Conservation (phyloP, 441 rosid genomes). For the Pelargonium cotyledonis region DNA sequence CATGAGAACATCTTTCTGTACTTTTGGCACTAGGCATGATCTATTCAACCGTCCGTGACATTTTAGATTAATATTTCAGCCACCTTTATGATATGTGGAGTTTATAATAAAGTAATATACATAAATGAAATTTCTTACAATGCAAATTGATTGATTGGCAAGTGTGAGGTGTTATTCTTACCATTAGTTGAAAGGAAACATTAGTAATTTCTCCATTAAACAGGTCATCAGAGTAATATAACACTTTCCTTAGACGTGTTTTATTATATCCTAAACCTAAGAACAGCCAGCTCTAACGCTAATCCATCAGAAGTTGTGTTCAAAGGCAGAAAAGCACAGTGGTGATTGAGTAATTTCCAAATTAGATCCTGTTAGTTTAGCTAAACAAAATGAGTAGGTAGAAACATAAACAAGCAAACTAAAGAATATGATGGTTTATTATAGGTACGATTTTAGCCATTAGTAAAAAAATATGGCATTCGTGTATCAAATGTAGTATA, state of each 20-base stretch:
- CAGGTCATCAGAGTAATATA: not conserved
- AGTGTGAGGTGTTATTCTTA: not conserved
- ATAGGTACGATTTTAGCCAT: too few species aligned
- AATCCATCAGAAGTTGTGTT: not conserved
- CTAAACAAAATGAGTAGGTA: not conserved
- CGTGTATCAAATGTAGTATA: slow-evolving; percentile 2
- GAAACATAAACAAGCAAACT: not conserved
- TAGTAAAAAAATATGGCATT: not conserved
- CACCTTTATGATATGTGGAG: not conserved
- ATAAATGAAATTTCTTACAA: not conserved
- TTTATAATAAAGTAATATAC: not conserved
- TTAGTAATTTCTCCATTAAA: not conserved
- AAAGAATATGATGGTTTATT: not conserved
- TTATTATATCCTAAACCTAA: not conserved
- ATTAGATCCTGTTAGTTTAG: not conserved
- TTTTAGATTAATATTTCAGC: not conserved
- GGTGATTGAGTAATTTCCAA: not conserved
- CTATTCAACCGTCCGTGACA: not conserved
- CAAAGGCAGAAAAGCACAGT: not conserved
- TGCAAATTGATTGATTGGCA: not conserved
- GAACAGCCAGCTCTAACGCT: not conserved
- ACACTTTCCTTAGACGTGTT: not conserved
- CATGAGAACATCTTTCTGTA: not conserved
- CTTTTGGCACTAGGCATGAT: not conserved
- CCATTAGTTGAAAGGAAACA: not conserved